Base-by-base conservation (phyloP, 1,284 basidiomycete species). In the Naganishia sp. region DNA sequence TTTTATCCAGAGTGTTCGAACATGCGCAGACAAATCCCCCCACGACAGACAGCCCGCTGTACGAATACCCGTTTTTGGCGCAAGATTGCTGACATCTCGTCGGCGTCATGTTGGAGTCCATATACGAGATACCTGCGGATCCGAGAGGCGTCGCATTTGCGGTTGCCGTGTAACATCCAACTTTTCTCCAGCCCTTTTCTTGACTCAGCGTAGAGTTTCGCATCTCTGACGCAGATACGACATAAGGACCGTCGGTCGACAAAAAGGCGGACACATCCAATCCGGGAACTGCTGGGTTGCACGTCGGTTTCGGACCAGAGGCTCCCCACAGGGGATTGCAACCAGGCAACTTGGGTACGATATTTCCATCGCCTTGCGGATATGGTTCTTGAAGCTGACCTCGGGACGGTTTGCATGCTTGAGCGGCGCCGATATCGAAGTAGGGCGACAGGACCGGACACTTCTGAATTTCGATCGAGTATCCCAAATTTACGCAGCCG, bases 301-400 rank as follows among this genome's bases (percentile, higher is more conserved):
- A 69, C 39, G 58, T 67, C 1, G 68, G 68, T 35, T 69, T 69
- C 17, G 61, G 11, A n/a, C 65, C 60, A 23, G 56, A 35, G 41
- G 57, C 41, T n/a, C 67, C 55, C 73, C 75, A 77, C 7, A 70
- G 53, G 0, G 69, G 70, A 65, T 77, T 76, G 65, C 76, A 77
- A 6, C 76, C 76, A 2, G 76, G 75, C 2, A 77, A 68, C 9
- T 51, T 13, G 17, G 42, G 41, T 63, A 74, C 61, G 1, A 71
- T 61, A 17, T 69, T 62, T n/a, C 67, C 46, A 54, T 76, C 72
- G 46, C 71, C 68, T 28, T 68, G 70, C 61, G 43, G 42, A 7
- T 32, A 71, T 0, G 71, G 55, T 58, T 76, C 75, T 45, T 46
- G 41, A 21, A 76, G 69, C 3, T 56, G 35, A n/a, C 76, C 75